These are phyloP conservation scores for Stagonosporopsis tanaceti DNA, from an alignment of 2,329 filamentous ascomycete genomes.

Conservation along the genomic window DNA sequence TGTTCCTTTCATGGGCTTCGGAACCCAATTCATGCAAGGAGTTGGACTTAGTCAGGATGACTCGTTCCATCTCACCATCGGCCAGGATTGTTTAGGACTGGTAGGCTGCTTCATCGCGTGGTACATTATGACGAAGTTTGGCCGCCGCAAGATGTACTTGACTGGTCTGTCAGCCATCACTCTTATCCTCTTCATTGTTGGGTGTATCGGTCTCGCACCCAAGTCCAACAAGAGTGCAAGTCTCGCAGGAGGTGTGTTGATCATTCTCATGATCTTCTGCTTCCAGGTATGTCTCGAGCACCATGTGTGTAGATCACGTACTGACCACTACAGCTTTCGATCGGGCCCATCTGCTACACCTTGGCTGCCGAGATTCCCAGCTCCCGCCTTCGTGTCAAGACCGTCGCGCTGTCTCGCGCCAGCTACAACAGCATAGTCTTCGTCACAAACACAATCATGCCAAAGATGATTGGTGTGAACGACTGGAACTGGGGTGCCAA, in stretches of 20 bases:
- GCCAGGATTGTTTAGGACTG: slow-evolving; percentile 33
- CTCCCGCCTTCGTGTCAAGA: slow-evolving; percentile 84
- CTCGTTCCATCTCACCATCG: slow-evolving; percentile 35
- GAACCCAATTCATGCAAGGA: slow-evolving; percentile 33
- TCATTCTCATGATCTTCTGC: slow-evolving; percentile 38
- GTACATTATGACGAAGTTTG: slow-evolving; percentile 78
- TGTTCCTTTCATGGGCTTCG: slow-evolving; percentile 37
- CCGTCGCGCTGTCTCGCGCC: slow-evolving; percentile 77
- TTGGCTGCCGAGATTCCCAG: slow-evolving; percentile 84
- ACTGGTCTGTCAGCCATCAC: slow-evolving; percentile 58
- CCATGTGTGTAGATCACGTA: not conserved
- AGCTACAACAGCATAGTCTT: slow-evolving; percentile 36
- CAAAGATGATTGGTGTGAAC: slow-evolving; percentile 35
- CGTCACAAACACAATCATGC: slow-evolving; percentile 34
- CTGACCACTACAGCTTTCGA: slow-evolving; percentile 61
- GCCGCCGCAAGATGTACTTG: slow-evolving; percentile 76
- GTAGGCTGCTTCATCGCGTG: slow-evolving; percentile 76
- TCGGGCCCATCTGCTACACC: slow-evolving; percentile 87
- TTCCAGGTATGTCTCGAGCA: slow-evolving; percentile 27
- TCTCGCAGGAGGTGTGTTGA: slow-evolving; percentile 35
- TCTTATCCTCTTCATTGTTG: slow-evolving; percentile 58
- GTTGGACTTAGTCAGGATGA: slow-evolving; percentile 34
- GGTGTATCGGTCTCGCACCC: slow-evolving; percentile 72
- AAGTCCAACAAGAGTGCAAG: slow-evolving; percentile 55
- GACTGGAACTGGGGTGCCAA: slow-evolving; percentile 39